Evolutionary conservation across 2,329 filamentous ascomycete genomes (phyloP), one percentile per base, ranked within the genome.

Genomic region (Nothophoma quercina): DNA sequence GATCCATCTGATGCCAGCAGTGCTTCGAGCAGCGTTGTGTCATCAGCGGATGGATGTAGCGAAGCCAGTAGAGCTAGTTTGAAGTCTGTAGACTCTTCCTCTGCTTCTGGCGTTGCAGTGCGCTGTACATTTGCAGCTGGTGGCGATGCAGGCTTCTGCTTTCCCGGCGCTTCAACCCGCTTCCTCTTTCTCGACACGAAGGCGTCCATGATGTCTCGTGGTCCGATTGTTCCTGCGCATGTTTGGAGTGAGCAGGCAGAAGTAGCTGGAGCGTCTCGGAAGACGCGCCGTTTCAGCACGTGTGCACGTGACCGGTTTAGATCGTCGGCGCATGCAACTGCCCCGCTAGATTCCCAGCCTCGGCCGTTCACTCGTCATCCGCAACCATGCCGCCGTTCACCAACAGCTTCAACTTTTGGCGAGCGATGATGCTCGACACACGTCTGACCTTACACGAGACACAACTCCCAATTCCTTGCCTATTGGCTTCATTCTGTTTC

Each of bases 41-140:
- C 86, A 7, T 85, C 81, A 4, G 87, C 60, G 0, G 79, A 70
- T 0, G 90, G 85, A 60, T 92, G 83, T 0, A 97, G 76, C 1
- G 95, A 98, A 2, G 88, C 84, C 3, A 99, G 78, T 1, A 96
- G 79, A 1, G 92, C 92, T 12, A 99, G 77, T 68, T 97, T 98
- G 64, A 96, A 80, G 58, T 98, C 95, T 0, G 95, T 99, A 1
- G 89, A 87, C 38, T 96, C 90, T 13, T 92, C 85, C 13, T 86
- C 83, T 4, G 60, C 61, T 7, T 55, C 51, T 23, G 41, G 28
- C 10, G 43, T 21, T 13, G 30, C 18, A 25, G 32, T 29, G 23
- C 22, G 21, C 10, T 43, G 38, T 41, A 42, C 18, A 21, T 16
- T 18, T 32, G 39, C 10, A 15, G 19, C 5, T 21, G 34, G 34